Conservation (phyloP, 805 yeast genomes). For the Candida verbasci region DNA sequence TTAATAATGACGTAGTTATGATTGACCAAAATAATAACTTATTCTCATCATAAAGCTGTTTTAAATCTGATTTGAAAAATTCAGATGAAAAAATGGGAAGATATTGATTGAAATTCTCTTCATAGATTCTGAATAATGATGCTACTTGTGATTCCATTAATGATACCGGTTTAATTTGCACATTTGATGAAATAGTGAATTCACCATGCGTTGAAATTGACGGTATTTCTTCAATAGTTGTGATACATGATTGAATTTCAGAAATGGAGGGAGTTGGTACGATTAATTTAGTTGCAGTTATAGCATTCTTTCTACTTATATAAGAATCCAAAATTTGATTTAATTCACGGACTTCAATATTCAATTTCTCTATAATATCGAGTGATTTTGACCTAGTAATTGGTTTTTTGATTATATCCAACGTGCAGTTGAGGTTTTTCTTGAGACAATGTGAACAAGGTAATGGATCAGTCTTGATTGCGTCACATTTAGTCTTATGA, state of each 20-base stretch:
- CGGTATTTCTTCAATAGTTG: constrained; percentile 9
- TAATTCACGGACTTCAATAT: constrained; percentile 21
- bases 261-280: constrained; percentile 20
- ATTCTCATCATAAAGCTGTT: constrained; percentile 21
- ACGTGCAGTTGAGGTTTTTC: constrained; percentile 47
- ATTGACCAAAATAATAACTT: constrained; percentile 40
- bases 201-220: neutral
- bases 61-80: constrained; percentile 14
- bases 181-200: constrained; percentile 7
- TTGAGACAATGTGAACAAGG: constrained; percentile 57
- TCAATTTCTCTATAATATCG: constrained; percentile 22
- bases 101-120: constrained; percentile 23
- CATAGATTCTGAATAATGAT: constrained; percentile 17
- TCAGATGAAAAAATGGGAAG: constrained; percentile 29
- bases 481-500: constrained; percentile 66
- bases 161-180: constrained; percentile 6
- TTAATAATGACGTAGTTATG: constrained; percentile 29
- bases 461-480: constrained; percentile 43
- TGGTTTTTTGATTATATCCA: constrained; percentile 49
- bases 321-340: constrained; percentile 19
- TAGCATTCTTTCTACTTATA: constrained; percentile 16
- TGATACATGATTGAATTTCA: constrained; percentile 20
- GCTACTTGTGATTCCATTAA: constrained; percentile 13
- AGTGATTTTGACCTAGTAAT: constrained; percentile 41
- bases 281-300: too few species aligned